Evolutionary conservation across 768 basidiomycete species (phyloP), one percentile per base, ranked within the genome.

Genomic region (Gloeostereum incarnatum): DNA sequence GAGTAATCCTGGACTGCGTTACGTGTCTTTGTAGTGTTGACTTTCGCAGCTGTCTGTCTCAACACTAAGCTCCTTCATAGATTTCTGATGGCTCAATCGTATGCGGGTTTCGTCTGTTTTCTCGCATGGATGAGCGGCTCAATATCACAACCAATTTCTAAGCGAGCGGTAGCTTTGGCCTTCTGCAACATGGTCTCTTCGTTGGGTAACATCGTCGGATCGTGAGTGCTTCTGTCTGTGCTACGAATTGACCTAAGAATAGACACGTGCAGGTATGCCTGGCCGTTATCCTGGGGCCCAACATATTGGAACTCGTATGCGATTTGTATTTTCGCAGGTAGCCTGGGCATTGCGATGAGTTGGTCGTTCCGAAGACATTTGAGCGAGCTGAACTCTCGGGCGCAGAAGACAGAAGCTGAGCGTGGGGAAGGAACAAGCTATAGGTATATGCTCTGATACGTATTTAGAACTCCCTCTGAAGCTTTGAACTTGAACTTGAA

Each of bases 111-210:
- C 57, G 73, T 88, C 45, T 68, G 71, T 39, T 78, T 83, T 40
- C 52, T 70, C 31, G 66, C 71, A 1, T 75, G 72, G 72, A 61
- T 65, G 7, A 69, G 67, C 41, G 63, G 65, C 20, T 63, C 69
- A n/a, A 61, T 73, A 13, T 53, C 65, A 5, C 54, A 75, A n/a
- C 79, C 90, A 18, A 70, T 87, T 4, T 76, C 81, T n/a, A 93
- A 92, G 58, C 78, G 90, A 4, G 84, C 90, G 2, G 81, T 91
- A n/a, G 81, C 81, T 9, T 66, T 94, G 34, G 90, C 88, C 1
- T 59, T 86, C 43, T 74, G 91, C 49, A 90, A 92, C 55, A 75
- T 80, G 29, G 75, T 88, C 51, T 81, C 81, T 6, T 79, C 87
- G 50, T 66, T 87, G 3, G 91, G 91, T 1, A 93, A 93, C 60